Evolutionary conservation across 257 asterid genomes (phyloP).

Genomic region (Lithospermum erythrorhizon): DNA sequence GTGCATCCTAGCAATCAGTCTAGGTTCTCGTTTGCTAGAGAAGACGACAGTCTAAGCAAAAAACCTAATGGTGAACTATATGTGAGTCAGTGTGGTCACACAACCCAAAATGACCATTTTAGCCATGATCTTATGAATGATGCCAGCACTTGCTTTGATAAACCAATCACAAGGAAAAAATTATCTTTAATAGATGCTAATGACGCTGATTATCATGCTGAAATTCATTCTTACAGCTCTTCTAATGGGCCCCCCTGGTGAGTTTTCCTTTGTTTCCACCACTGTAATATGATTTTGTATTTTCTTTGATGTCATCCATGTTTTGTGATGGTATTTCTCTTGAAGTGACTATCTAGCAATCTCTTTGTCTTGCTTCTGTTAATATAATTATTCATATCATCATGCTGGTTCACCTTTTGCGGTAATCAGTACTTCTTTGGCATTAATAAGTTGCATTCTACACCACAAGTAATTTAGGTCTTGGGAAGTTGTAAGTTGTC

Average conservation of each 20-base stretch:
- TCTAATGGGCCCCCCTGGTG: constrained; percentile 56
- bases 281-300: background rate
- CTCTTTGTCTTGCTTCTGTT: too few species aligned
- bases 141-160: constrained; percentile 37
- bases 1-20: constrained; percentile 61
- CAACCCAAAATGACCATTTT: constrained; percentile 30
- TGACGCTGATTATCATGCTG: constrained; percentile 37
- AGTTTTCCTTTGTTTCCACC: constrained; percentile 11
- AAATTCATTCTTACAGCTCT: constrained; percentile 35
- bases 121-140: constrained; percentile 36
- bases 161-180: constrained; percentile 31
- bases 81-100: constrained; percentile 29
- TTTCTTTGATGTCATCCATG: background rate
- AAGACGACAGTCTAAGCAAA: constrained; percentile 33
- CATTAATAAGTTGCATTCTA: too few species aligned
- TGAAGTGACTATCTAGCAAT: too few species aligned
- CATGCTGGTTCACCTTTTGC: too few species aligned
- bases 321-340: background rate
- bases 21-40: constrained; percentile 93
- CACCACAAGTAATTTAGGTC: too few species aligned
- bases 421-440: too few species aligned
- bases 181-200: constrained; percentile 33
- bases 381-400: too few species aligned
- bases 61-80: constrained; percentile 35
- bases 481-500: too few species aligned